A percentile compares a stretch with the other conserved stretches of the same genome.
Evolutionary conservation across 495 filamentous ascomycete species (phyloP).

Genomic region (Podospora didyma): DNA sequence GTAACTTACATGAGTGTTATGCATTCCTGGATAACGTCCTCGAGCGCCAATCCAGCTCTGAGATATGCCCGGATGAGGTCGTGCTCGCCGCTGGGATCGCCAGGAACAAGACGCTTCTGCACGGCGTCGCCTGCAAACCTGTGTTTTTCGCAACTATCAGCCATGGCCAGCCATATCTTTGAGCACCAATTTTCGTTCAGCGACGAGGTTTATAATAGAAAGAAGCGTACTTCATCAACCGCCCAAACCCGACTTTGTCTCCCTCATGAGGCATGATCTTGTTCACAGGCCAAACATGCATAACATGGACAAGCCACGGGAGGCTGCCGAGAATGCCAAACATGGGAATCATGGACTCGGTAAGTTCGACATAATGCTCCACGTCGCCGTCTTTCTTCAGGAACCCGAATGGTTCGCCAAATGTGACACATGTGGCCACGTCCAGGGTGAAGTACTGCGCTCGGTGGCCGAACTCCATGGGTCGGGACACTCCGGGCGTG

Average conservation of each 20-base stretch:
- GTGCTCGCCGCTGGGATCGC: background rate
- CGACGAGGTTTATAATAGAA: too few species aligned
- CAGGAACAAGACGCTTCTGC: background rate
- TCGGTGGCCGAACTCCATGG: conserved; percentile 51
- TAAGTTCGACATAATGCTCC: conserved; percentile 12
- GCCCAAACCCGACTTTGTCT: conserved; percentile 23
- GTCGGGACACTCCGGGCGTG: conserved; percentile 39
- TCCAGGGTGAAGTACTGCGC: conserved; percentile 57
- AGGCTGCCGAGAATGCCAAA: conserved; percentile 44
- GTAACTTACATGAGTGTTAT: conserved; percentile 5
- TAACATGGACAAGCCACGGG: background rate
- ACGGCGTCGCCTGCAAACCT: conserved; percentile 5
- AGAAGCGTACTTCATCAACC: conserved; percentile 20
- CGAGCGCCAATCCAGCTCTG: conserved; percentile 2
- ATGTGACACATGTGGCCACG: conserved; percentile 40
- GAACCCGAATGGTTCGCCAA: conserved; percentile 30
- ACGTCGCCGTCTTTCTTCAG: conserved; percentile 25
- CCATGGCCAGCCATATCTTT: too few species aligned
- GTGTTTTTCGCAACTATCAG: too few species aligned
- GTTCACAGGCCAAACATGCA: conserved; percentile 11
- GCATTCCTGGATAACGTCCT: conserved; percentile 8
- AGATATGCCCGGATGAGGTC: conserved; percentile 5
- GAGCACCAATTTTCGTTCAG: too few species aligned
- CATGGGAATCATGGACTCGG: conserved; percentile 57
- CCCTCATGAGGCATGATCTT: conserved; percentile 16